Base-by-base conservation (phyloP, 2,329 filamentous ascomycete species). In the Teratosphaeria zuluensis region DNA sequence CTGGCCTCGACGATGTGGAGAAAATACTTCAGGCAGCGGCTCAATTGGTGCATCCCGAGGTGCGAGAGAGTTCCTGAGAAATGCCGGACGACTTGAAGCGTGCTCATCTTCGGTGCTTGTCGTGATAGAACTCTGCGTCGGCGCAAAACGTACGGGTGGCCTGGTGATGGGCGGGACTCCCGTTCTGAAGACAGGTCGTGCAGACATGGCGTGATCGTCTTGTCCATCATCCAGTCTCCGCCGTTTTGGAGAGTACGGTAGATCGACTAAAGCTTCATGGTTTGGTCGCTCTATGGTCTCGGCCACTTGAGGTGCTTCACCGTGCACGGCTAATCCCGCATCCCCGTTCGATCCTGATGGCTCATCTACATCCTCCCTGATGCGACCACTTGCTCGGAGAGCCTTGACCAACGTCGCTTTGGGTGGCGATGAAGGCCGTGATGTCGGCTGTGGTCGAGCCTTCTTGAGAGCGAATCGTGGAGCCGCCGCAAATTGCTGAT, bases 1-100 rank as follows among this genome's bases (percentile, higher is more conserved):
- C 61, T 79, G 74, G 0, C 74, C 76, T 59, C 76, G 76, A 30
- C 79, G 73, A 53, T 78, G 77, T 1, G 81, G 81, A 0, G 80
- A 82, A 67, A 83, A 83, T 46, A 77, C 74, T 48, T 81, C 77
- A 0, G 80, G 80, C 0, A 80, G 69, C 0, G 78, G 78, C 4
- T 70, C 69, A 14, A 61, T 53, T 12, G 52, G 63, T 1, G 8
- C 7, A 21, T 71, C 69, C 12, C 67, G 69, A 2, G 70, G 65
- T 12, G 69, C 68, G 3, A 63, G 59, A 1, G 70, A 65, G 2
- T 74, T 71, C 59, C 72, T 69, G 52, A 77, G 64, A 66, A 77
- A 77, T 16, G 70, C 64, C 9, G 75, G 74, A 52, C 74, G 71
- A 24, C 58, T 53, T 31, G 52, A 35, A 30, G 28, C 21, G 12